These are phyloP conservation scores for Macrophomina tecta DNA, from an alignment of 2,329 filamentous ascomycete genomes.

Conservation along the genomic window DNA sequence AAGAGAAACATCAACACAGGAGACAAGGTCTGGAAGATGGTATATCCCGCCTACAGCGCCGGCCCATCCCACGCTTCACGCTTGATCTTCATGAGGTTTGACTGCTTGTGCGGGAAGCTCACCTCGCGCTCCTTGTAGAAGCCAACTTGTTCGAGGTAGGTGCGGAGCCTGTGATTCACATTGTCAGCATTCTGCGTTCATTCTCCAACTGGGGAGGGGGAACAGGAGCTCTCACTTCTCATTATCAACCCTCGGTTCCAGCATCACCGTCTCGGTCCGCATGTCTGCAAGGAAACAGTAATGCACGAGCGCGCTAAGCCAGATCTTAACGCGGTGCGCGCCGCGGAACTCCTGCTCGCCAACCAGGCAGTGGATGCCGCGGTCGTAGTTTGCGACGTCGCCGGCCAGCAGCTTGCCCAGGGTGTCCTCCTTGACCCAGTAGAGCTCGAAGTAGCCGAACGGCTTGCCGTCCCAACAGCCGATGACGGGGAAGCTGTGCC, in stretches of 20 bases:
- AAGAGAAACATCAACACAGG: not conserved
- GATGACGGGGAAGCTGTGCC: conserved; percentile 87
- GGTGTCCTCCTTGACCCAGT: conserved; percentile 94
- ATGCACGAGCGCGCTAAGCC: conserved; percentile 87
- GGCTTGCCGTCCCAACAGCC: conserved; percentile 94
- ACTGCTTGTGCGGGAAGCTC: conserved; percentile 89
- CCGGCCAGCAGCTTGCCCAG: conserved; percentile 72
- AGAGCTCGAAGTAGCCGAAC: conserved; percentile 97
- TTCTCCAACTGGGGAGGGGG: not conserved
- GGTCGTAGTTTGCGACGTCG: conserved; percentile 77
- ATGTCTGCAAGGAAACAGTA: conserved; percentile 79
- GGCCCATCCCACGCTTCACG: conserved; percentile 71
- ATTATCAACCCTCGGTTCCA: conserved; percentile 94
- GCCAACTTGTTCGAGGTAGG: conserved; percentile 73
- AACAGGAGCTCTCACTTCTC: conserved; percentile 67
- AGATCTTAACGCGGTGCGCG: conserved; percentile 73
- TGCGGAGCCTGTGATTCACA: conserved; percentile 62
- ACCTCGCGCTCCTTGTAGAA: conserved; percentile 89
- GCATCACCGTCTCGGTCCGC: conserved; percentile 79
- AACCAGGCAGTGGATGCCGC: conserved; percentile 86
- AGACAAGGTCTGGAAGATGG: not conserved
- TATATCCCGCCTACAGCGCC: conserved; percentile 5
- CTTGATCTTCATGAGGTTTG: conserved; percentile 80
- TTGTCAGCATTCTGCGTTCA: not conserved
- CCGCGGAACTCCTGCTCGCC: conserved; percentile 93